A percentile compares a stretch with the other conserved stretches of the same genome.
phyloP scores from a whole-genome alignment of 345 rosid genomes.

The Pistacia atlantica region DNA sequence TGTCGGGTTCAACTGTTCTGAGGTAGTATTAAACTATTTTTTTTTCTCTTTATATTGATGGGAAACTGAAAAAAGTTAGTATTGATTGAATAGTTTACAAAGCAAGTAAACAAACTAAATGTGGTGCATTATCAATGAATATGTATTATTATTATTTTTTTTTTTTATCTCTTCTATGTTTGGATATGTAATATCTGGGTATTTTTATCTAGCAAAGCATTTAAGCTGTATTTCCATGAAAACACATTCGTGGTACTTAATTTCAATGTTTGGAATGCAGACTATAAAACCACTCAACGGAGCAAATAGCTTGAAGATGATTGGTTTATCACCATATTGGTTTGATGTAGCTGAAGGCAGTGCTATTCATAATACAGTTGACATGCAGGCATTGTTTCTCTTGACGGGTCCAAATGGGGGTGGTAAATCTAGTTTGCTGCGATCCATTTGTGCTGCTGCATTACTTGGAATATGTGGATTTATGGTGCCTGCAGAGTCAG shows the following conservation, averaged over 20 bases:
- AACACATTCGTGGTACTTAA: background rate
- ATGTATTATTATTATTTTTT: too few relatives aligned
- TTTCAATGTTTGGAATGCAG: slow-evolving; percentile 34
- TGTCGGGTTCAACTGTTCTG: slow-evolving; percentile 38
- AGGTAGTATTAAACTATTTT: slow-evolving; percentile 45
- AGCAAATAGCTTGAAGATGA: slow-evolving; percentile 54
- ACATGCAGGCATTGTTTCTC: slow-evolving; percentile 81
- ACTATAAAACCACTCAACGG: slow-evolving; percentile 39
- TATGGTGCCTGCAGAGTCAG: slow-evolving; percentile 95
- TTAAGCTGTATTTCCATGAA: background rate
- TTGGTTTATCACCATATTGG: slow-evolving; percentile 92
- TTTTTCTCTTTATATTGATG: too few relatives aligned
- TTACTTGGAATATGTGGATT: slow-evolving; percentile 93
- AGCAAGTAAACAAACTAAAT: too few relatives aligned
- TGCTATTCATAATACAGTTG: slow-evolving; percentile 80
- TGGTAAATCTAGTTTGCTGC: slow-evolving; percentile 97
- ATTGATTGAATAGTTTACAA: too few relatives aligned
- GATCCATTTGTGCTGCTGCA: slow-evolving; percentile 90
- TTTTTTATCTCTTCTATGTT: background rate
- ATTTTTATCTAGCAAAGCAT: background rate
- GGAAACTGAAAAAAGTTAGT: too few relatives aligned
- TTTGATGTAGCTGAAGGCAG: slow-evolving; percentile 82
- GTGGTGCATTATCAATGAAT: background rate
- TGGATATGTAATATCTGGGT: background rate
- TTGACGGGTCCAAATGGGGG: slow-evolving; percentile 99